These are phyloP conservation scores for Picea abies DNA, from an alignment of 83 land plant species.

Conservation along the genomic window DNA sequence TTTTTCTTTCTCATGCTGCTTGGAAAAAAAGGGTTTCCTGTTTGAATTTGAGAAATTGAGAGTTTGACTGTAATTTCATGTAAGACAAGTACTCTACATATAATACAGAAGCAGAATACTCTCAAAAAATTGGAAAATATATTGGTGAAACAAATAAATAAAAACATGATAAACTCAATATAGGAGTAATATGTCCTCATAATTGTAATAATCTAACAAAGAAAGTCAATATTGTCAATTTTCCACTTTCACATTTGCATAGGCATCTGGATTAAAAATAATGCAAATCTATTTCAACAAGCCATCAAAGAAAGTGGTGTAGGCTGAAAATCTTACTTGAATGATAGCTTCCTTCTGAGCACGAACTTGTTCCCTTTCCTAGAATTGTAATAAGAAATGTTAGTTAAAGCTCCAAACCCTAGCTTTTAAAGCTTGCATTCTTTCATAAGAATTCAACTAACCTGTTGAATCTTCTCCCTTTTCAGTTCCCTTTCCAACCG, in stretches of 20 bases:
- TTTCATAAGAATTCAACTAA: conserved; percentile 15
- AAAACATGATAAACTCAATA: not conserved
- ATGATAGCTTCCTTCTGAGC: conserved; percentile 21
- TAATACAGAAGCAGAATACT: too few relatives aligned
- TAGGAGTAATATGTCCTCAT: not conserved
- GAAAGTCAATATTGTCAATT: not conserved
- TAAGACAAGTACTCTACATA: too few relatives aligned
- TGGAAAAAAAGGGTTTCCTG: conserved; percentile 9
- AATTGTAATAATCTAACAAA: not conserved
- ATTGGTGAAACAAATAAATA: too few relatives aligned
- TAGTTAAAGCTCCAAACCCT: not conserved
- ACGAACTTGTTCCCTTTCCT: conserved; percentile 19
- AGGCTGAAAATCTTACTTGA: conserved; percentile 13
- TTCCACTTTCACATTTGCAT: not conserved
- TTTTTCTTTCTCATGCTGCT: conserved; percentile 47
- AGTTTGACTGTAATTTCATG: not conserved
- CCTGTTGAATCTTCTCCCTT: conserved; percentile 57
- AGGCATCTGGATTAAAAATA: not conserved
- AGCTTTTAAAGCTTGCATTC: not conserved
- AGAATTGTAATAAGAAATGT: not conserved
- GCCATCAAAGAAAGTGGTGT: not conserved
- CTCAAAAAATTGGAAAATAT: too few relatives aligned
- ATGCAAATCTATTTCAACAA: not conserved
- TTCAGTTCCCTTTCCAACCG: conserved; percentile 49
- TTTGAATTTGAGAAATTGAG: not conserved